These are phyloP conservation scores for Colletotrichum acutatum DNA, from an alignment of 2,329 filamentous ascomycete genomes.

Conservation along the genomic window DNA sequence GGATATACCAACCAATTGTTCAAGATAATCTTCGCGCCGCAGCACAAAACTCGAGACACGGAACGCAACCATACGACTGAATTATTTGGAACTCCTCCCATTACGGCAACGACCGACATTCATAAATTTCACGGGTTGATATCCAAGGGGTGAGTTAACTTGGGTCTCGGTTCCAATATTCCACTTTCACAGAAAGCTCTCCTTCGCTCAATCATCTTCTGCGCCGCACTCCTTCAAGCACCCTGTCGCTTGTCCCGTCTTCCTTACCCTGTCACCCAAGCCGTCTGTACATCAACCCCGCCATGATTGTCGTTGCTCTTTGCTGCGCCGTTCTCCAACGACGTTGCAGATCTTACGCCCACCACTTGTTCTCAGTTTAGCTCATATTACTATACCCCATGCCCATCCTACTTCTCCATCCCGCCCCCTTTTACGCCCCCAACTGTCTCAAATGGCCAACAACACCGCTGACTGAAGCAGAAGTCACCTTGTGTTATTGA, in stretches of 20 bases:
- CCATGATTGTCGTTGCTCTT: conserved; percentile 48
- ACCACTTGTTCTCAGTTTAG: conserved; percentile 52
- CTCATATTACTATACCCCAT: conserved; percentile 49
- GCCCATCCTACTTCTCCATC: conserved; percentile 40
- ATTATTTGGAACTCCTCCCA: not conserved
- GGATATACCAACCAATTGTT: not conserved
- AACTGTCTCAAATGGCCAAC: conserved; percentile 52
- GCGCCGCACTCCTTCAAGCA: conserved; percentile 45
- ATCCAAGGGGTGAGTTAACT: conserved; percentile 4
- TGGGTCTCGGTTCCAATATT: not conserved
- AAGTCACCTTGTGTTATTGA: conserved; percentile 22
- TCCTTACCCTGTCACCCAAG: conserved; percentile 31
- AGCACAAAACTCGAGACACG: not conserved
- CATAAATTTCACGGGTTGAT: not conserved
- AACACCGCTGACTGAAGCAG: conserved; percentile 48
- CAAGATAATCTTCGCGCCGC: not conserved
- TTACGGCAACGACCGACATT: no score
- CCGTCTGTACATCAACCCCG: conserved; percentile 48
- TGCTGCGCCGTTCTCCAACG: conserved; percentile 49
- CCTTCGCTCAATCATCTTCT: not conserved
- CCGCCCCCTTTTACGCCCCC: conserved; percentile 48
- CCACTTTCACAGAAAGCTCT: not conserved
- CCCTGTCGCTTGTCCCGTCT: conserved; percentile 40
- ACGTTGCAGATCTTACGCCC: conserved; percentile 50
- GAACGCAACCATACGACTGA: not conserved